Evolutionary conservation across 345 rosid species (phyloP).

Genomic region (Acer campestre): DNA sequence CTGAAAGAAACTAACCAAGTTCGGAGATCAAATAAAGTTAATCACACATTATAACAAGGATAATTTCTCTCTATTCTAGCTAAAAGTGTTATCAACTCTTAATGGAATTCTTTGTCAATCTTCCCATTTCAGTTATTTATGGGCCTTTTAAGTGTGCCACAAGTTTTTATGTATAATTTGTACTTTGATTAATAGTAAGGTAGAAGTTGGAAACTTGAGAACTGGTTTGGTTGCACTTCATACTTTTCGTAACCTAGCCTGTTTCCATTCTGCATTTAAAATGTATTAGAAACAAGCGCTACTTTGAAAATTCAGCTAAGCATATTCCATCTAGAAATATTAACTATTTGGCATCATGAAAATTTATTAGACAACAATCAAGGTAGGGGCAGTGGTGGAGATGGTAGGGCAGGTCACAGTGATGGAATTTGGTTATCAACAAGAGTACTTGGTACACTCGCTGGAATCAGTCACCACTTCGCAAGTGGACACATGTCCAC

Average conservation of each 20-base stretch:
- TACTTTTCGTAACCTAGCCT: neutral
- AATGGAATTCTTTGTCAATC: neutral
- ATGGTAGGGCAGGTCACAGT: neutral
- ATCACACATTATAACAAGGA: neutral
- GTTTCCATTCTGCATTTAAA: neutral
- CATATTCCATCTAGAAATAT: neutral
- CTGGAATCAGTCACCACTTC: too few relatives aligned
- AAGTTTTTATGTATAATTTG: neutral
- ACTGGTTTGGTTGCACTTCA: neutral
- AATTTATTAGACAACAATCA: neutral
- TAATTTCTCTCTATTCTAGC: neutral
- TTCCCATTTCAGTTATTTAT: neutral
- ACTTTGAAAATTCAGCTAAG: constrained; percentile 1
- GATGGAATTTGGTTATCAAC: neutral
- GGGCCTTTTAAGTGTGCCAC: neutral
- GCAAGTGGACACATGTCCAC: too few relatives aligned
- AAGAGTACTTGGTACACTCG: too few relatives aligned
- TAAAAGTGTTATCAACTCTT: neutral
- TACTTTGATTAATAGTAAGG: neutral
- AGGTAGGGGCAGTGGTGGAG: neutral
- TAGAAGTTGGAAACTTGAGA: neutral
- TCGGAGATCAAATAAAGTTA: constrained; percentile 1
- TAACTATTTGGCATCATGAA: neutral
- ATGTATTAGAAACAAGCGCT: neutral
- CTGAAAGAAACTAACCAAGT: neutral